Evolutionary conservation across 139 green algal species (phyloP).

Genomic region (Coccomyxa sp.): DNA sequence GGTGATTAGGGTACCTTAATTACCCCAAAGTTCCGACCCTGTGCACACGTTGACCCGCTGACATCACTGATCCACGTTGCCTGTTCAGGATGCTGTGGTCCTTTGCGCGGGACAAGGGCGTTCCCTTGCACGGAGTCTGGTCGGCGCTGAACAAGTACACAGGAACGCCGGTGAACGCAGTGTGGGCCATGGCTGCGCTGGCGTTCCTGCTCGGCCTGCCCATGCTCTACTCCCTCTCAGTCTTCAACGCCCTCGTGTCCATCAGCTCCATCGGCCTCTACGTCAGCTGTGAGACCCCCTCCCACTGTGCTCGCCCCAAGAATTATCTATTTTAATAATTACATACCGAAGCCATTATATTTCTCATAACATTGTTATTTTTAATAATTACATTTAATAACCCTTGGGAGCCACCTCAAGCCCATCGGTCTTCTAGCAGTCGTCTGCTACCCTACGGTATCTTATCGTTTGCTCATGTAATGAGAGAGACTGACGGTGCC

Average conservation of each 20-base stretch:
- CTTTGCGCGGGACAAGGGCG: neutral
- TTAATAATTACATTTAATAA: too few species aligned
- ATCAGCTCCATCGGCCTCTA: neutral
- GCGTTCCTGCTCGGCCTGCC: constrained; percentile 18
- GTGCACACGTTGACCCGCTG: too few species aligned
- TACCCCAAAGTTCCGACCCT: too few species aligned
- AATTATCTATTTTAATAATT: too few species aligned
- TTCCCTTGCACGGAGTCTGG: neutral
- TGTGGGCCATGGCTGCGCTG: constrained; percentile 10
- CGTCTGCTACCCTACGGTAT: neutral
- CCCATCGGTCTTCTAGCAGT: neutral
- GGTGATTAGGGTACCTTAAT: too few species aligned
- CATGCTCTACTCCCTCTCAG: neutral
- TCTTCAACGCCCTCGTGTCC: neutral
- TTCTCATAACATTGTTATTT: too few species aligned
- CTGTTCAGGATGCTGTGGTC: neutral
- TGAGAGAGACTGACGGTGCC: too few species aligned
- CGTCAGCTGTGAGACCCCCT: neutral
- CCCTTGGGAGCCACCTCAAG: too few species aligned
- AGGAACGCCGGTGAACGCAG: neutral
- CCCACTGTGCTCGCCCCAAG: neutral
- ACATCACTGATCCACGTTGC: neutral
- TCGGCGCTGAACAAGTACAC: neutral
- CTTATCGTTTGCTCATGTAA: neutral
- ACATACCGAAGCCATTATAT: too few species aligned